Conservation (phyloP, 108 stramenopile species). For the Skeletonema costatum region DNA sequence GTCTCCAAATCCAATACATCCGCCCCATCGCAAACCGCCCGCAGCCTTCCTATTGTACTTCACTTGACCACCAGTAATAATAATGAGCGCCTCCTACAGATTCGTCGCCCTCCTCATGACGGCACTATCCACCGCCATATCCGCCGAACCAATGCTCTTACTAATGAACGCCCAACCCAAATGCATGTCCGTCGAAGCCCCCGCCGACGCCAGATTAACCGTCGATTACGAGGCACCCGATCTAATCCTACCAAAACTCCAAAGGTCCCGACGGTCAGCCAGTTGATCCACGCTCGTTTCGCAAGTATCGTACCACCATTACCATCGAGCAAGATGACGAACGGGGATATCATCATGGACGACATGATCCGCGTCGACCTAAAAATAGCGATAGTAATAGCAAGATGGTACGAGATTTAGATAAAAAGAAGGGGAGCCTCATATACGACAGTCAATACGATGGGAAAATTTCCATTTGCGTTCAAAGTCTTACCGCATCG, state of each 20-base stretch:
- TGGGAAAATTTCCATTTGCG: slow-evolving; percentile 51
- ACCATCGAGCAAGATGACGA: slow-evolving; percentile 27
- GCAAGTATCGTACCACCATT: slow-evolving; percentile 36
- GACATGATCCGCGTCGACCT: slow-evolving; percentile 9
- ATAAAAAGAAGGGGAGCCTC: slow-evolving; percentile 40
- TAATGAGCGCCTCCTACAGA: not conserved
- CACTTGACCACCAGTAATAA: not conserved
- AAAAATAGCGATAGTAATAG: slow-evolving; percentile 6
- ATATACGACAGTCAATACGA: slow-evolving; percentile 42
- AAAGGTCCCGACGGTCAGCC: slow-evolving; percentile 31
- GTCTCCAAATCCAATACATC: too few relatives aligned
- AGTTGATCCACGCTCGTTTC: slow-evolving; percentile 31
- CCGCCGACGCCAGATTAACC: slow-evolving; percentile 52
- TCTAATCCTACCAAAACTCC: slow-evolving; percentile 27
- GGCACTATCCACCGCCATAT: slow-evolving; percentile 9
- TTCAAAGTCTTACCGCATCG: slow-evolving; percentile 40
- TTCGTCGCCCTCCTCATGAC: slow-evolving; percentile 9
- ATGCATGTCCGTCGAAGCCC: slow-evolving; percentile 58
- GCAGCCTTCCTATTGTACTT: too few relatives aligned
- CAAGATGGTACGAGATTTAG: slow-evolving; percentile 37
- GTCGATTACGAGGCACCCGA: slow-evolving; percentile 67
- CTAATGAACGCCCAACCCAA: slow-evolving; percentile 51
- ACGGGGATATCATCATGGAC: slow-evolving; percentile 38
- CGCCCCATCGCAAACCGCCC: too few relatives aligned
- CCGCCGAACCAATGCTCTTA: slow-evolving; percentile 47